These are phyloP conservation scores for Ogataea pignaliae DNA, from an alignment of 805 yeast genomes.

Conservation along the genomic window DNA sequence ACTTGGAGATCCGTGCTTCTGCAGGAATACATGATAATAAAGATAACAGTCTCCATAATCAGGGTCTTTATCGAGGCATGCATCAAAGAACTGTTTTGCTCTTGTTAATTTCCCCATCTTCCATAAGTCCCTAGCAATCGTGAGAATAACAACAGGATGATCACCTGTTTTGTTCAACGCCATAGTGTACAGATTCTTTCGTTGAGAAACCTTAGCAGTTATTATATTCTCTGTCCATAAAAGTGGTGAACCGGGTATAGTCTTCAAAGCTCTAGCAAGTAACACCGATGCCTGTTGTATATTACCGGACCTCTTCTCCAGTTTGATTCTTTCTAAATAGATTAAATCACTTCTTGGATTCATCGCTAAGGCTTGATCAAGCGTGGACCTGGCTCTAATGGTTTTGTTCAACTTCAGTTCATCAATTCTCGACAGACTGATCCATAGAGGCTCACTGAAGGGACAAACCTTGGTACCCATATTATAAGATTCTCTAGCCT, in stretches of 20 bases:
- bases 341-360: constrained; percentile 47
- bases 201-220: constrained; percentile 36
- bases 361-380: constrained; percentile 61
- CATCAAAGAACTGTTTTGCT: constrained; percentile 73
- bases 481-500: constrained; percentile 45
- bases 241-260: constrained; percentile 51
- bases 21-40: constrained; percentile 48
- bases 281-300: constrained; percentile 47
- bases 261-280: constrained; percentile 53
- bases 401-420: constrained; percentile 35
- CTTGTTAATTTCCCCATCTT: constrained; percentile 55
- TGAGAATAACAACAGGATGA: constrained; percentile 50
- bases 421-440: constrained; percentile 44
- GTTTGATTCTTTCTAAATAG: constrained; percentile 51
- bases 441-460: constrained; percentile 47
- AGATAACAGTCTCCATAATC: constrained; percentile 77
- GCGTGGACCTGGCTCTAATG: constrained; percentile 62
- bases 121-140: constrained; percentile 69
- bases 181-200: constrained; percentile 57
- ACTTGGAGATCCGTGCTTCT: constrained; percentile 34
- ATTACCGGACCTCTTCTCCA: constrained; percentile 54
- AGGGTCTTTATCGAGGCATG: constrained; percentile 44
- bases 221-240: constrained; percentile 65
- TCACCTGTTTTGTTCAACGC: constrained; percentile 68
- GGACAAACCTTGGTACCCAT: constrained; percentile 49